These are phyloP conservation scores for Fusarium oxysporum DNA, from an alignment of 2,329 filamentous ascomycete species.

Conservation along the genomic window DNA sequence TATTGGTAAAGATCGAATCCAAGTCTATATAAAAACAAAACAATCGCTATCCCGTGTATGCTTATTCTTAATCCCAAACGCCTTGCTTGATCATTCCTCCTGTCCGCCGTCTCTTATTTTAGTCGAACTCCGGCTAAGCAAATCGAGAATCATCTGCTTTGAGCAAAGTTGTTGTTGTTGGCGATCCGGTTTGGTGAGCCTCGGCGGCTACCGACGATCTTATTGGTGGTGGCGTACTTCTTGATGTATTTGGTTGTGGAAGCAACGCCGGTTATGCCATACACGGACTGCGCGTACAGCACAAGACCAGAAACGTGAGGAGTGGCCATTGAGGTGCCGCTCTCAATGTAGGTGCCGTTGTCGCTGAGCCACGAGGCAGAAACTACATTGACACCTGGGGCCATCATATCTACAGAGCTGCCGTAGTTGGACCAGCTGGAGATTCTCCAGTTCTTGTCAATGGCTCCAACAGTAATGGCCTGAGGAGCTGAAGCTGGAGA, in stretches of 20 bases:
- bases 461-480: slow-evolving; percentile 50
- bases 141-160: slow-evolving; percentile 21
- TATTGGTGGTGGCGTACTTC: slow-evolving; percentile 54
- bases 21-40: slow-evolving; percentile 3
- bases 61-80: slow-evolving; percentile 6
- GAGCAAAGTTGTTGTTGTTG: slow-evolving; percentile 58
- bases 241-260: slow-evolving; percentile 56
- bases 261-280: slow-evolving; percentile 49
- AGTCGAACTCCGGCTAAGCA: not conserved
- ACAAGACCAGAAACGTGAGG: slow-evolving; percentile 71
- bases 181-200: slow-evolving; percentile 60
- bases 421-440: slow-evolving; percentile 65
- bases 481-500: slow-evolving; percentile 49
- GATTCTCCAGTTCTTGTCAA: slow-evolving; percentile 53
- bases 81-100: slow-evolving; percentile 7
- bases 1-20: slow-evolving; percentile 10
- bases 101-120: not conserved
- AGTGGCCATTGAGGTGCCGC: slow-evolving; percentile 72
- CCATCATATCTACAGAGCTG: slow-evolving; percentile 60
- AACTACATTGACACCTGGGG: slow-evolving; percentile 59
- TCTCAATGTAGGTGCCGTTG: slow-evolving; percentile 59
- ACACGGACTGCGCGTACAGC: slow-evolving; percentile 60
- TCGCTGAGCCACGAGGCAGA: slow-evolving; percentile 60
- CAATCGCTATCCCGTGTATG: slow-evolving; percentile 5
- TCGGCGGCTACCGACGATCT: slow-evolving; percentile 52